These are phyloP conservation scores for Apophysomyces ossiformis DNA, from an alignment of 371 early-diverging fungal species.

Conservation along the genomic window DNA sequence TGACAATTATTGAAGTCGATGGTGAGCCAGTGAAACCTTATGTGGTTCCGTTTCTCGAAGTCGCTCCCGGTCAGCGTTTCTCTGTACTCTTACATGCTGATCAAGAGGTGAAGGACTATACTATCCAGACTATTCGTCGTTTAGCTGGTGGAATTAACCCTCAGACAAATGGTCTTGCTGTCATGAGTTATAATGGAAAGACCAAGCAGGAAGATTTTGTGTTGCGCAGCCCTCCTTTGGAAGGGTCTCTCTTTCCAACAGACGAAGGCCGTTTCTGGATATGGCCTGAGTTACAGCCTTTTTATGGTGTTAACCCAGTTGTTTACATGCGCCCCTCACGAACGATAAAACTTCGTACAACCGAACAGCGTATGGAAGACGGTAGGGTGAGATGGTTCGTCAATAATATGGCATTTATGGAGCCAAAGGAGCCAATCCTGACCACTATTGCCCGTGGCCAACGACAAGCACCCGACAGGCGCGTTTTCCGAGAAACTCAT, in stretches of 20 bases:
- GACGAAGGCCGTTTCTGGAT: conserved; percentile 26
- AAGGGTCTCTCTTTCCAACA: not conserved
- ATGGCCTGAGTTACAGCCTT: conserved; percentile 40
- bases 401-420: conserved; percentile 34
- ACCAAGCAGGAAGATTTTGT: not conserved
- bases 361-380: conserved; percentile 20
- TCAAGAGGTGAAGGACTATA: conserved; percentile 29
- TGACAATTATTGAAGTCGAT: conserved; percentile 55
- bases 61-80: conserved; percentile 51
- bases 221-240: not conserved
- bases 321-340: conserved; percentile 17
- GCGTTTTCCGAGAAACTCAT: not conserved
- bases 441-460: conserved; percentile 21
- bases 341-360: conserved; percentile 34
- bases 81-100: conserved; percentile 41
- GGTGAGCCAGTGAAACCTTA: conserved; percentile 44
- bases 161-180: conserved; percentile 37
- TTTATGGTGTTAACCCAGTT: conserved; percentile 40
- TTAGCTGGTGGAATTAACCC: conserved; percentile 38
- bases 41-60: conserved; percentile 31
- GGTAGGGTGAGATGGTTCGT: conserved; percentile 34
- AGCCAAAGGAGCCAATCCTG: conserved; percentile 24
- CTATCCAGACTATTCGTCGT: conserved; percentile 31
- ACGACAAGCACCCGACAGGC: not conserved
- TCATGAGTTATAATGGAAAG: conserved; percentile 31